Evolutionary conservation across 2,329 filamentous ascomycete genomes (phyloP), one percentile per base, ranked within the genome.

Genomic region (Diaporthe vaccinii): DNA sequence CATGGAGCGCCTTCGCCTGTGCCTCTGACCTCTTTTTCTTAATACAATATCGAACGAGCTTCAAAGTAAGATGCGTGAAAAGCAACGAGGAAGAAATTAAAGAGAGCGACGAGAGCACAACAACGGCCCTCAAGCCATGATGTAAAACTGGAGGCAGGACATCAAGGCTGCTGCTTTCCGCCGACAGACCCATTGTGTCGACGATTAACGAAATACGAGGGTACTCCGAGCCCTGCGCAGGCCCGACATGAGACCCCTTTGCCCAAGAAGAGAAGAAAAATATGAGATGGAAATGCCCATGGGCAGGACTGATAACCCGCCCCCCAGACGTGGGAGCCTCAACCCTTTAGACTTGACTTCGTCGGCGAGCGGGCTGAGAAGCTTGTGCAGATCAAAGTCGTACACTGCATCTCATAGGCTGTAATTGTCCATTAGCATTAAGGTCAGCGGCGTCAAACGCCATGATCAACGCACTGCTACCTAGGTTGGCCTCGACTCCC

Each of bases 31-130:
- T 61, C 25, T 31, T 75, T 51, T 69, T 70, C 46, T 57, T 77
- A 61, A 80, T 20, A 55, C 80, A 78, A 78, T 81, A 82, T 68
- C 75, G 59, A 28, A 79, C 61, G 5, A 82, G 76, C 69, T 83
- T 83, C 76, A 76, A 46, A 2, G 79, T 81, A 53, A 82, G 79
- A 65, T 81, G 81, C 0, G 78, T 55, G 12, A 81, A 77, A 14
- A 81, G 77, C 8, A 74, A 53, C 4, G 59, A 77, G 1, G 77
- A 79, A 1, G 80, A 77, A 22, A 78, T 53, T 28, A 81, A 78
- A 0, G 81, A 83, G 8, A 82, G 70, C 34, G 58, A 74, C 1
- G 80, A 79, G 2, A 82, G 59, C 65, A 79, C 76, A 2, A 78
- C 61, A 14, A 82, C 77, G 34, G 61, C 79, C 2, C 59, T 76